phyloP scores from a whole-genome alignment of 441 rosid species.

The Oxalis stricta region DNA sequence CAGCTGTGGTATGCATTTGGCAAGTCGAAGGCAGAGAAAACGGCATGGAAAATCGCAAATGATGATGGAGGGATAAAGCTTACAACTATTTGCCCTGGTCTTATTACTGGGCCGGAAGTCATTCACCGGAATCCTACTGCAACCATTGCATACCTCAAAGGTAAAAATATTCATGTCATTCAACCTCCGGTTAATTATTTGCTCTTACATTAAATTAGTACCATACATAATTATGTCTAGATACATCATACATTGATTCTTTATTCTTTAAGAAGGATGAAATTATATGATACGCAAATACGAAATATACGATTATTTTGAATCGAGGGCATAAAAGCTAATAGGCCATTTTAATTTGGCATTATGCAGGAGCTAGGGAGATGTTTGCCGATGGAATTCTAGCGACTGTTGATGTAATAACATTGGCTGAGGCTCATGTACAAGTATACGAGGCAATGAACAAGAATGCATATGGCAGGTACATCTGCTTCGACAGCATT shows the following conservation, averaged over 20 bases:
- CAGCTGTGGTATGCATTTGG: slow-evolving; percentile 94
- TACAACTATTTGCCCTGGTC: slow-evolving; percentile 33
- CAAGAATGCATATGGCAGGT: slow-evolving; percentile 34
- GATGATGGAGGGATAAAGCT: slow-evolving; percentile 26
- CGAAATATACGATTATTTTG: too few species aligned
- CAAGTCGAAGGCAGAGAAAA: slow-evolving; percentile 71
- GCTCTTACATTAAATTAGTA: too few species aligned
- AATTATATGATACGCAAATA: background rate
- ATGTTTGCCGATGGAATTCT: slow-evolving; percentile 51
- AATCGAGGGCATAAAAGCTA: too few species aligned
- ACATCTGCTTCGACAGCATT: slow-evolving; percentile 32
- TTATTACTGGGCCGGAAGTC: slow-evolving; percentile 34
- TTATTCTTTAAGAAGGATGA: background rate
- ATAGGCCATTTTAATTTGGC: background rate
- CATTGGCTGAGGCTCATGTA: slow-evolving; percentile 61
- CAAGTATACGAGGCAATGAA: slow-evolving; percentile 26
- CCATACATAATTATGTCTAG: too few species aligned
- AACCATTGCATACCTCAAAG: slow-evolving; percentile 44
- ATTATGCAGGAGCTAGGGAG: slow-evolving; percentile 42
- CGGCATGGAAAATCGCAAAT: slow-evolving; percentile 60
- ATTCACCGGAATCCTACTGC: slow-evolving; percentile 22
- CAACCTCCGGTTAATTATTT: too few species aligned
- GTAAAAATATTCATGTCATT: slow-evolving; percentile 10
- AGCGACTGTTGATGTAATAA: slow-evolving; percentile 61
- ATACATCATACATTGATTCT: too few species aligned